Evolutionary conservation across 192 early-diverging fungal species (phyloP), one percentile per base, ranked within the genome.

Genomic region (Physocladia obscura): DNA sequence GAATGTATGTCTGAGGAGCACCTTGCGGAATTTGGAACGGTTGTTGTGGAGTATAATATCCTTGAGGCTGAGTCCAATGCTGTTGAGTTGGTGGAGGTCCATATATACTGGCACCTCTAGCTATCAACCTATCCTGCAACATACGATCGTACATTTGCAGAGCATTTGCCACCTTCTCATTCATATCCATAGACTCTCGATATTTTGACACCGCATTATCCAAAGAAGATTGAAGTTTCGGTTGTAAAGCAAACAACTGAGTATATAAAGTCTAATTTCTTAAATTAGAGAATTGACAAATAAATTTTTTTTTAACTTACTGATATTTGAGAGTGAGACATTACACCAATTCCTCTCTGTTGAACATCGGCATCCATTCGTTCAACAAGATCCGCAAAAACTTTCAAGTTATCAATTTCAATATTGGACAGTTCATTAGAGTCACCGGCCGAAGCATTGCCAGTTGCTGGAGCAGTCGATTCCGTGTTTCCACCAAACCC

Each of bases 311-410:
- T 17, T 17, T 47, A 27, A 60, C 64, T 38, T 5, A 75, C 74
- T 37, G 55, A 73, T 40, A 73, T 69, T 38, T 69, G 58, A 32
- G 38, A 50, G 52, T 95, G 86, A 50, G 85, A 80, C 31, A 96
- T 86, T 52, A 89, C 91, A 32, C 90, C 89, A 21, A 82, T 64
- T 1, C 93, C 92, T n/a, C 82, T 84, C 49, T 76, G 57, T 19
- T 73, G 64, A 0, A 77, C 81, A 54, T 87, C 81, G 27, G 83
- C 81, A 52, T 91, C 91, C 27, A 94, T 87, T 49, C 89, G 79
- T 39, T 92, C 89, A 56, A 99, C 84, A 11, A 97, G 80, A 15
- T 93, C 86, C 31, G 92, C 84, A 58, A 99, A 99, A 8, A 96
- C 69, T 73, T 91, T 84, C 32, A 99, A 88, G 38, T 94, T 96